Percentiles rank a stretch among this genome's conserved stretches.
These are phyloP conservation scores for Casuarina glauca DNA, from an alignment of 306 rosid genomes.

Conservation along the genomic window DNA sequence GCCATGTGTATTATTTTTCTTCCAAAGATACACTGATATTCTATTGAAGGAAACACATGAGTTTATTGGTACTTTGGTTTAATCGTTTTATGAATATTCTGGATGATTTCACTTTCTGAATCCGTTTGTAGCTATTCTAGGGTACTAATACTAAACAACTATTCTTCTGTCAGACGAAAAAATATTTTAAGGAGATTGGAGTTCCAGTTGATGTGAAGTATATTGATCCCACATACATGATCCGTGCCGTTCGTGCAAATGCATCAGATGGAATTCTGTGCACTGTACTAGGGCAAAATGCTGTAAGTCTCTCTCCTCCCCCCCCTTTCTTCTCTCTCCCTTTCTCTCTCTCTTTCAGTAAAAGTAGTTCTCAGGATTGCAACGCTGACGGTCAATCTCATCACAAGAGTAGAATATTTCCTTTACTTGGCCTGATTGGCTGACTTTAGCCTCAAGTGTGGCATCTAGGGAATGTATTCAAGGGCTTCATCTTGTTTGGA, in stretches of 20 bases:
- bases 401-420: not conserved
- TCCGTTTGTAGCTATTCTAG: slow-evolving; percentile 3
- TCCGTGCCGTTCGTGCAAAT: slow-evolving; percentile 94
- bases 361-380: not conserved
- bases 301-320: slow-evolving; percentile 55
- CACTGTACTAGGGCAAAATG: slow-evolving; percentile 95
- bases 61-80: not conserved
- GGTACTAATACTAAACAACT: slow-evolving; percentile 5
- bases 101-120: not conserved
- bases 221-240: slow-evolving; percentile 97
- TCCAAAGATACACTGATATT: not conserved
- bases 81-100: not conserved
- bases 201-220: slow-evolving; percentile 90
- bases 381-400: not conserved
- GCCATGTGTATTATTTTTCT: not conserved
- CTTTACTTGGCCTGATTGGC: not conserved
- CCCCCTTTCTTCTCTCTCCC: slow-evolving; percentile 14
- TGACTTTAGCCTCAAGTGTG: not conserved
- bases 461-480: not conserved
- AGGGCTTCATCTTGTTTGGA: not conserved
- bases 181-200: slow-evolving; percentile 65
- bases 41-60: not conserved
- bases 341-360: slow-evolving; percentile 2
- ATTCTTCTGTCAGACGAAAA: slow-evolving; percentile 60
- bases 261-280: slow-evolving; percentile 99